A percentile compares a stretch with the other conserved stretches of the same genome.
Conservation (phyloP, 805 yeast species). For the Candida broadrunensis region DNA sequence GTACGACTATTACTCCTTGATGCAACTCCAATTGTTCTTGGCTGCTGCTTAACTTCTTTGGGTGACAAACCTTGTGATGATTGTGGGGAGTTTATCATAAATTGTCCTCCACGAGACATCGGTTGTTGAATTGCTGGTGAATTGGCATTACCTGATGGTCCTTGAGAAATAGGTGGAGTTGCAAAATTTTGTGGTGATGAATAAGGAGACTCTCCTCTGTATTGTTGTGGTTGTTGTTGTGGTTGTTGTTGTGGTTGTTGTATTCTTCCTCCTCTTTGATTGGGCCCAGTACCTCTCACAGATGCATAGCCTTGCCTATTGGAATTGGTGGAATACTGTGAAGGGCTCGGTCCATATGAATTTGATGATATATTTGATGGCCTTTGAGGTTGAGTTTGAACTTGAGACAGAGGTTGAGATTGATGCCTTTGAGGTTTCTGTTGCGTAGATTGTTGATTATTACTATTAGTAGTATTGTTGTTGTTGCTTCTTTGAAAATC, state of each 20-base stretch:
- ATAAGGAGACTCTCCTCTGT: constrained; percentile 6
- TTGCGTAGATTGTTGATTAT: constrained; percentile 1
- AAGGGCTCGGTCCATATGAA: background rate
- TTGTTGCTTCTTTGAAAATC: constrained; percentile 12
- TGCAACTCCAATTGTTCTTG: constrained; percentile 1
- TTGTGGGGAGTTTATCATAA: constrained; percentile 21
- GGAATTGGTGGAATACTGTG: background rate
- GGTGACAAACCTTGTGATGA: constrained; percentile 29
- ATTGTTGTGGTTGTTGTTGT: background rate
- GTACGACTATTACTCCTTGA: constrained; percentile 1
- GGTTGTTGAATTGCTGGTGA: constrained; percentile 3
- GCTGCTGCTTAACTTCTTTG: constrained; percentile 22
- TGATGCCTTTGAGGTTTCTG: constrained; percentile 5
- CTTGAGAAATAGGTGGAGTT: constrained; percentile 11
- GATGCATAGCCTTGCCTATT: background rate
- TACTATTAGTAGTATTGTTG: too few relatives aligned
- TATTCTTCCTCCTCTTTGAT: background rate
- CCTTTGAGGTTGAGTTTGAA: background rate
- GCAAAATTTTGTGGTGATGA: constrained; percentile 18
- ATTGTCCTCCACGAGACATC: constrained; percentile 15
- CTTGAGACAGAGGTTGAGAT: constrained; percentile 1
- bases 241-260: constrained; percentile 1
- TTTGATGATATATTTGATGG: background rate
- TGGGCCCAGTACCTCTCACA: background rate
- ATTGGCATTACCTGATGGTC: constrained; percentile 1